Base-by-base conservation (phyloP, 305 asterid genomes). In the Plantago coronopus region DNA sequence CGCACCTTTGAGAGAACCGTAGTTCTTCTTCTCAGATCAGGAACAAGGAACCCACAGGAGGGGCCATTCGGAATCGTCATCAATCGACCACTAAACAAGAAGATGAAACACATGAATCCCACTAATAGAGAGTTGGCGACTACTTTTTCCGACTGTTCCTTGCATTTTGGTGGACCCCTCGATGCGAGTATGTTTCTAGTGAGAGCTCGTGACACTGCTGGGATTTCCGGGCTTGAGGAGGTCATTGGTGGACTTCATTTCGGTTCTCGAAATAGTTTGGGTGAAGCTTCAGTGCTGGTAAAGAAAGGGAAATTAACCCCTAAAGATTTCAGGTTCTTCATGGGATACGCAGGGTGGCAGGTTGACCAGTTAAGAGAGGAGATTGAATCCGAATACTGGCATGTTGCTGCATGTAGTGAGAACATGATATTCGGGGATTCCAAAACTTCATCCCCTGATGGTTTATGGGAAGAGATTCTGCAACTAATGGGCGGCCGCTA, bases 121-220 rank as follows among this genome's bases (percentile, higher is more conserved):
- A 76, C 85, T 20, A 87, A 83, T 75, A 68, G 65, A 2, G 85
- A 83, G 69, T 73, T 89, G 64, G 89, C 88, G 31, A 89, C 94
- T n/a, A 93, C 99, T 10, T 89, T 87, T 53, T 68, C 94, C 0
- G 91, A 89, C 44, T 93, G 94, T 59, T 73, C 86, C 62, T 71
- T 93, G 83, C 84, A 93, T 74, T 89, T 83, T 49, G 99, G 99
- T 17, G 99, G 99, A 4, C 99, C 99, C 68, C 97, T 93, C 44
- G 97, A 87, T 45, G 95, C 96, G 5, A 89, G 95, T 67, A 89
- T 87, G 88, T 87, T 85, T 61, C 53, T 93, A 72, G 58, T 89
- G 62, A 76, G 84, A 74, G 66, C 78, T 51, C 76, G 50, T 34
- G 88, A 78, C n/a, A 58, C 62, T 50, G 55, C 76, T 7, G 73